phyloP scores from a whole-genome alignment of 139 green algal genomes.

The Tetradesmus obliquus region DNA sequence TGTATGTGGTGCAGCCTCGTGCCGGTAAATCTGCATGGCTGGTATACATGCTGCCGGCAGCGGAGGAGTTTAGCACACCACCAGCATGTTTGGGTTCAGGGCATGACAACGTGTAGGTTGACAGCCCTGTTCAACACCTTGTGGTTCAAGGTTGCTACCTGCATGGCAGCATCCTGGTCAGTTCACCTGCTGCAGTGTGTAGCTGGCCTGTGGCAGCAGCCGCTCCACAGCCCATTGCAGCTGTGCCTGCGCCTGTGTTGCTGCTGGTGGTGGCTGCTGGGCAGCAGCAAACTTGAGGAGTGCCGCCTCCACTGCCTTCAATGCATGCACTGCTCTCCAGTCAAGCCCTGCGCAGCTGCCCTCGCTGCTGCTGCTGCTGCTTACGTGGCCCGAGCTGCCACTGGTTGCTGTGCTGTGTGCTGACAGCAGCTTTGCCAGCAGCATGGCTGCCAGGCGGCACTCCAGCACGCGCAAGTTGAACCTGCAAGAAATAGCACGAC shows the following conservation, averaged over 20 bases:
- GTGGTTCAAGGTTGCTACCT: no score
- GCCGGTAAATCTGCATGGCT: no score
- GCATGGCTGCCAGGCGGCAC: conserved; percentile 87
- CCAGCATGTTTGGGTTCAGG: no score
- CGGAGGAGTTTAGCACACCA: no score
- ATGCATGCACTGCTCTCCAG: neutral
- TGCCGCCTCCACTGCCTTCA: neutral
- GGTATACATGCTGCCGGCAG: no score
- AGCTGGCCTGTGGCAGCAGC: conserved; percentile 18
- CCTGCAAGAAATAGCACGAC: conserved; percentile 36
- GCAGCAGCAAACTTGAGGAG: neutral
- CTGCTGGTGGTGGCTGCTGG: neutral
- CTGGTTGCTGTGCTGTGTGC: neutral
- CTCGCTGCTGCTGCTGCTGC: conserved; percentile 8
- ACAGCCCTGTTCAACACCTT: no score
- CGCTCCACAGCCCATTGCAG: conserved; percentile 22
- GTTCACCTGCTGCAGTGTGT: conserved; percentile 12
- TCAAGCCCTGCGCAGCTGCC: neutral
- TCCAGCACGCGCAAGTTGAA: conserved; percentile 99
- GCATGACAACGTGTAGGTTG: no score
- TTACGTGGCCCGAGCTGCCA: neutral
- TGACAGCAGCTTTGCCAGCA: conserved; percentile 76
- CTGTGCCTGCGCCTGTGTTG: neutral
- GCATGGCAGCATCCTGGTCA: neutral
- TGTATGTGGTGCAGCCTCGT: neutral